Evolutionary conservation across 1,139 yeast genomes (phyloP).

Genomic region (Sugiyamaella castrensis): DNA sequence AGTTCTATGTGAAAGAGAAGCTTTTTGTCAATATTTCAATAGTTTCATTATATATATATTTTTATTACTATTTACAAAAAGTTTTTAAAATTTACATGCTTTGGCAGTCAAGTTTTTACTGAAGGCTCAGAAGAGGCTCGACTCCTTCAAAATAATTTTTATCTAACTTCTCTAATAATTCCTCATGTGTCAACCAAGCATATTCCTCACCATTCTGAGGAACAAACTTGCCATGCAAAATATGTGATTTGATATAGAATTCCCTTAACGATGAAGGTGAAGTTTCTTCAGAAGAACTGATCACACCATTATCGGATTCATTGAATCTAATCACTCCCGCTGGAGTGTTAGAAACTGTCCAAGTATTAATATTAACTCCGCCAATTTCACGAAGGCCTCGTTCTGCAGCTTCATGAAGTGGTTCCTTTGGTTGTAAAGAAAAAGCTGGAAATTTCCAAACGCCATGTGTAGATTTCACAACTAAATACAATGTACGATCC

Average conservation of each 20-base stretch:
- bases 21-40: neutral
- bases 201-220: conserved; percentile 50
- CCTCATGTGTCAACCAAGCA: conserved; percentile 86
- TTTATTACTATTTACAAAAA: neutral
- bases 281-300: conserved; percentile 18
- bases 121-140: conserved; percentile 27
- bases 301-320: conserved; percentile 21
- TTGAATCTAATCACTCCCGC: conserved; percentile 54
- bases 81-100: neutral
- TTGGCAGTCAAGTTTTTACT: conserved; percentile 15
- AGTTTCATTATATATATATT: neutral
- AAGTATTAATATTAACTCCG: conserved; percentile 73
- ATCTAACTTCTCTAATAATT: conserved; percentile 56
- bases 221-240: conserved; percentile 78
- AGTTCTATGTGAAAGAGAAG: neutral
- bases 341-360: conserved; percentile 88
- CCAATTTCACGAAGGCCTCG: conserved; percentile 68
- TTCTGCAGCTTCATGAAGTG: conserved; percentile 75
- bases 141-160: conserved; percentile 49
- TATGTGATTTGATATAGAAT: conserved; percentile 82
- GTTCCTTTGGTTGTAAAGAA: conserved; percentile 42
- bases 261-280: conserved; percentile 40
- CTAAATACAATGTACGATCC: conserved; percentile 73
- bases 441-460: conserved; percentile 80
- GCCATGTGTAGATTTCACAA: conserved; percentile 46